Base-by-base conservation (phyloP, 768 basidiomycete genomes). In the Termitomyces sp. region DNA sequence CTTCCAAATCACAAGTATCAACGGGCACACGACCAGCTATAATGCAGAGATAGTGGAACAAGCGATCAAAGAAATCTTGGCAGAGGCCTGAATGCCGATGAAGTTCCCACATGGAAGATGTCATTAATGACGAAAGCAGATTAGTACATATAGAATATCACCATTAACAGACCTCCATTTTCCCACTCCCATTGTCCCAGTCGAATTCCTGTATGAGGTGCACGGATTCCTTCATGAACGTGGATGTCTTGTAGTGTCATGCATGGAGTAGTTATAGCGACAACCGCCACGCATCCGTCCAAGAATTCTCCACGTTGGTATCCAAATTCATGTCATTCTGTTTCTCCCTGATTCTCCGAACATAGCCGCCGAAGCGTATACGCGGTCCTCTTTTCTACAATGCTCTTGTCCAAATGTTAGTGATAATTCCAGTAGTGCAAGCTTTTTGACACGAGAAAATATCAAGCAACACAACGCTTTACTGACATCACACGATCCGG, bases 21-120 rank as follows among this genome's bases (percentile, higher is more conserved):
- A 49, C 30, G 63, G 61, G 49, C 57, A 58, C 44, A 61, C 60
- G 51, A 66, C 69, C 45, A 71, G 61, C 58, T 88, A 84, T 61
- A 76, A 81, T 61, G 79, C 79, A 22, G 67, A 65, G 7, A 71
- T 71, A 36, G 81, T 87, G 11, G 68, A 76, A 59, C 58, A 67
- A 15, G 84, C 76, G 3, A 68, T 88, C 34, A 67, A 72, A 34
- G 66, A 61, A 20, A 72, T 73, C 27, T 58, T 69, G 57, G 50
- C 39, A 46, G 58, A 66, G 58, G 53, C 15, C 60, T 51, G 37
- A 45, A 42, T 58, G 41, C 36, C 53, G 33, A 54, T 54, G 33
- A 37, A 57, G 53, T 57, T 63, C 58, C 54, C 65, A 54, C 62
- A 55, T 34, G 54, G 57, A 53, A 36, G 39, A 24, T 42, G 52